Evolutionary conservation across 345 rosid genomes (phyloP).

Genomic region (Anacardium occidentale): DNA sequence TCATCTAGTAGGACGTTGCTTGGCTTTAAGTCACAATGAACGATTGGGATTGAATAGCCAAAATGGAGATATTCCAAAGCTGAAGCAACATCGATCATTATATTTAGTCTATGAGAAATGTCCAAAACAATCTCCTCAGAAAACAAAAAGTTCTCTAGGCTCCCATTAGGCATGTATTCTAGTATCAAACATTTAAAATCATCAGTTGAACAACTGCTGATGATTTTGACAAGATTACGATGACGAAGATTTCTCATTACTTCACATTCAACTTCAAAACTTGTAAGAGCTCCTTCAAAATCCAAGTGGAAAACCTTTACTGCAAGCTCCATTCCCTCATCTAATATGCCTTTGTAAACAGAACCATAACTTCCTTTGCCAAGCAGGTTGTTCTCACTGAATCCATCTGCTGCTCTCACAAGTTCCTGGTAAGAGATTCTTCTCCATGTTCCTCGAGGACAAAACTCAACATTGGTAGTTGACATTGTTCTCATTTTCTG

Average conservation of each 20-base stretch:
- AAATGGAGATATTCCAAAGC: constrained; percentile 23
- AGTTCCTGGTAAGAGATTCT: constrained; percentile 16
- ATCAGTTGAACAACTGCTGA: constrained; percentile 13
- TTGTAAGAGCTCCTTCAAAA: not conserved
- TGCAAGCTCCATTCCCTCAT: constrained; percentile 17
- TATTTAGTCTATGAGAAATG: not conserved
- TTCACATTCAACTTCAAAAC: constrained; percentile 25
- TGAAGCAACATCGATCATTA: constrained; percentile 24
- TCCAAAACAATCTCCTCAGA: not conserved
- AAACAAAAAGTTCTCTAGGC: constrained; percentile 12
- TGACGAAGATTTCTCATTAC: constrained; percentile 11
- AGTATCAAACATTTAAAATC: constrained; percentile 17
- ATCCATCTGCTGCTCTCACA: constrained; percentile 16
- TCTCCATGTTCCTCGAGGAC: not conserved
- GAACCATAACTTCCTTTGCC: constrained; percentile 20
- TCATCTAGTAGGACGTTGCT: not conserved
- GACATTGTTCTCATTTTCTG: not conserved
- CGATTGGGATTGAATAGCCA: not conserved
- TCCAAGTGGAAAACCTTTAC: constrained; percentile 21
- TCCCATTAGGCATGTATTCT: not conserved
- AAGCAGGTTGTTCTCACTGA: constrained; percentile 17
- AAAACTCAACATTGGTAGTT: too few relatives aligned
- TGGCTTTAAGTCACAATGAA: constrained; percentile 22
- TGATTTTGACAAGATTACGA: constrained; percentile 16
- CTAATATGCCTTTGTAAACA: constrained; percentile 19